Evolutionary conservation across 2,329 filamentous ascomycete species (phyloP).

Genomic region (Diaporthe velutina): DNA sequence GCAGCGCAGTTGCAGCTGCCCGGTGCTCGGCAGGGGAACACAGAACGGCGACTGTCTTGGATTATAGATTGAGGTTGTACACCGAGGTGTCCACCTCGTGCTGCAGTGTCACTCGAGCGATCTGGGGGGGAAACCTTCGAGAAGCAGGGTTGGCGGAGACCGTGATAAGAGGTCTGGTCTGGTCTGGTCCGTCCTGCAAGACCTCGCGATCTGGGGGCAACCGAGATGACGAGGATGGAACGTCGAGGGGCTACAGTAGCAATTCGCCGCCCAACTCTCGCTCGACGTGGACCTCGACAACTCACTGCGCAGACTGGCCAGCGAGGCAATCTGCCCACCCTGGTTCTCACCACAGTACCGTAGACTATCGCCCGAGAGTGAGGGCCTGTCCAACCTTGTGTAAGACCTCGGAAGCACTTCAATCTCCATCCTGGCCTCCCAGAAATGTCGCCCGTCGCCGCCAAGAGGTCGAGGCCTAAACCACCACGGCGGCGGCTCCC

Average conservation of each 20-base stretch:
- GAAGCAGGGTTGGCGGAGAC: not conserved
- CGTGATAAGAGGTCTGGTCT: not conserved
- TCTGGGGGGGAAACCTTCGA: slow-evolving; percentile 30
- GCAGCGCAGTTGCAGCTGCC: slow-evolving; percentile 15
- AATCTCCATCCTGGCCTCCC: not conserved
- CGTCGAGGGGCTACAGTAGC: not conserved
- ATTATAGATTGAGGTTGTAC: slow-evolving; percentile 39
- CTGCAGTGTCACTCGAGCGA: slow-evolving; percentile 12
- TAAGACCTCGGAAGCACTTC: slow-evolving; percentile 21
- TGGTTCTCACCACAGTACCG: not conserved
- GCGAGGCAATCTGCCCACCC: not conserved
- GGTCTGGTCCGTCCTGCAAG: not conserved
- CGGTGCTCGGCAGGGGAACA: slow-evolving; percentile 31
- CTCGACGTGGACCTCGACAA: not conserved
- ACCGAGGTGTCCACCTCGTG: slow-evolving; percentile 31
- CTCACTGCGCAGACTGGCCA: not conserved
- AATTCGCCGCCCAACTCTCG: not conserved
- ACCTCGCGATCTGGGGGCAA: not conserved
- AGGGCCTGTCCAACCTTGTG: slow-evolving; percentile 14
- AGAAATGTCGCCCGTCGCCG: slow-evolving; percentile 4
- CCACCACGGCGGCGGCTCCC: not conserved
- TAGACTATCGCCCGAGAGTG: not conserved
- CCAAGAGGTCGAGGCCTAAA: slow-evolving; percentile 12
- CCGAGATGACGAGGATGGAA: slow-evolving; percentile 26
- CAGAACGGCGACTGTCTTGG: slow-evolving; percentile 37